Evolutionary conservation across 176 grass and related monocot species (phyloP).

Genomic region (Zea luxurians): DNA sequence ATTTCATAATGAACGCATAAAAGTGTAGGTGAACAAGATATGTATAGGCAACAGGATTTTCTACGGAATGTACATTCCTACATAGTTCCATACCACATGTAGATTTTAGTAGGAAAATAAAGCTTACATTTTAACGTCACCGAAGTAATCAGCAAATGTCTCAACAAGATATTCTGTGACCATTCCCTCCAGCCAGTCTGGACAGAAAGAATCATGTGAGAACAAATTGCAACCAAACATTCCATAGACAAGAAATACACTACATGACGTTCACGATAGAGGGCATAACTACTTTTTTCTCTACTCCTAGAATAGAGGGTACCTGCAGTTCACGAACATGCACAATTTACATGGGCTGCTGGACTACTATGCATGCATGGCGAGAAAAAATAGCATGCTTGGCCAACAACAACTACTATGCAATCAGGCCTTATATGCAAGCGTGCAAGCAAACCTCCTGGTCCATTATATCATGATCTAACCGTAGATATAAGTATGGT

Average conservation of each 20-base stretch:
- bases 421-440: too few species aligned
- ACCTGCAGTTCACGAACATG: too few species aligned
- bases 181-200: conserved; percentile 83
- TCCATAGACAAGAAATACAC: background rate
- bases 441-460: too few species aligned
- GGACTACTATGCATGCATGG: too few species aligned
- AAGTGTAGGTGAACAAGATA: conserved; percentile 3
- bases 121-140: conserved; percentile 91
- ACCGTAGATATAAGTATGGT: too few species aligned
- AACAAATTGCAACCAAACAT: conserved; percentile 1
- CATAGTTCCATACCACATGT: conserved; percentile 1
- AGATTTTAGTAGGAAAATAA: conserved; percentile 31
- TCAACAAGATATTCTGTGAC: conserved; percentile 95
- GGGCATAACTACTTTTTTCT: too few species aligned
- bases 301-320: too few species aligned
- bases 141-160: conserved; percentile 95
- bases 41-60: conserved; percentile 26
- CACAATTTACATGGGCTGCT: too few species aligned
- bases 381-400: too few species aligned
- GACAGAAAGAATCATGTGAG: conserved; percentile 36
- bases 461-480: too few species aligned
- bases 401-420: too few species aligned
- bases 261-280: too few species aligned
- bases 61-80: conserved; percentile 9
- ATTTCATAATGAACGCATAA: background rate